Conservation (phyloP, 768 basidiomycete genomes). For the Agaricus subrufescens region DNA sequence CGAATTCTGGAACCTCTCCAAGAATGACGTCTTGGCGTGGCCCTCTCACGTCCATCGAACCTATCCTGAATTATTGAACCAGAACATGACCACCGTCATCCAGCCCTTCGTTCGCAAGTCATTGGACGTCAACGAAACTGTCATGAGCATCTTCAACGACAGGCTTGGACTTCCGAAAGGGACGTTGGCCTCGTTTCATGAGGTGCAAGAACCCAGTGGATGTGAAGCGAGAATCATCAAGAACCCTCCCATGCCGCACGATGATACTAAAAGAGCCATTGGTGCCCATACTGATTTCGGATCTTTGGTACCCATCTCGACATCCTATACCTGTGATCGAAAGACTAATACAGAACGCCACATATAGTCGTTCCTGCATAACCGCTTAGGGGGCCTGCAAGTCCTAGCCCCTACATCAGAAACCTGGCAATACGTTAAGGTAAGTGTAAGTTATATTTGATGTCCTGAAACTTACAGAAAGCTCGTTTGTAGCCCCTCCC, state of each 20-base stretch:
- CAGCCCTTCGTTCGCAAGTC: constrained; percentile 55
- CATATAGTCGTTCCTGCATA: constrained; percentile 61
- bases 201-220: constrained; percentile 41
- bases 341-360: constrained; percentile 21
- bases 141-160: constrained; percentile 55
- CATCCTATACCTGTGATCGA: constrained; percentile 23
- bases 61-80: constrained; percentile 51
- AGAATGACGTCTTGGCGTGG: constrained; percentile 64
- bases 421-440: constrained; percentile 67
- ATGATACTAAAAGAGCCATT: constrained; percentile 36
- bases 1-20: constrained; percentile 64
- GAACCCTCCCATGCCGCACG: constrained; percentile 34
- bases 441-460: constrained; percentile 14
- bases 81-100: constrained; percentile 44
- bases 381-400: constrained; percentile 65
- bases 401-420: constrained; percentile 58
- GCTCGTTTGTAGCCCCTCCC: constrained; percentile 38
- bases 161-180: constrained; percentile 50
- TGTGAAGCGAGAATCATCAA: constrained; percentile 55
- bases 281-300: constrained; percentile 74
- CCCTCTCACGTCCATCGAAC: constrained; percentile 46
- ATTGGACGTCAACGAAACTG: constrained; percentile 45
- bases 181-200: constrained; percentile 38
- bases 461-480: not conserved
- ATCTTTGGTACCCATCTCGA: constrained; percentile 42